Conservation (phyloP, 768 basidiomycete species). For the Lactarius deliciosus region DNA sequence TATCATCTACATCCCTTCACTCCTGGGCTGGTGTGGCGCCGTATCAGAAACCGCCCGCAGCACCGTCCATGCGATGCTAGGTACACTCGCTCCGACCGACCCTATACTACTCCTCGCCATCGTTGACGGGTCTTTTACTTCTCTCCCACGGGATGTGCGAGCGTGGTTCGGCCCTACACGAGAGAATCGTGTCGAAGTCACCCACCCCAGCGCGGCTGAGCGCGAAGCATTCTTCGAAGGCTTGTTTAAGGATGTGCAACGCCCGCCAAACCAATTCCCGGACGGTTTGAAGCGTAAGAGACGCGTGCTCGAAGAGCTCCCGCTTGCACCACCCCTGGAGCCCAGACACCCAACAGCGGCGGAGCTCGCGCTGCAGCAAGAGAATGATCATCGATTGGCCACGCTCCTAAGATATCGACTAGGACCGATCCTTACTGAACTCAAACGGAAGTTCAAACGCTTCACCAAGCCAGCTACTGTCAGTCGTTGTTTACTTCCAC, state of each 20-base stretch:
- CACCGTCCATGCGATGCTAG: constrained; percentile 88
- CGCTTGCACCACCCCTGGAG: constrained; percentile 86
- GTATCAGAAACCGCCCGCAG: constrained; percentile 81
- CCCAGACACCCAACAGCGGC: constrained; percentile 78
- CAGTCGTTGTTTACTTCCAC: constrained; percentile 34
- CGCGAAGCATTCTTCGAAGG: constrained; percentile 74
- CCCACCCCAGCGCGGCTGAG: constrained; percentile 51
- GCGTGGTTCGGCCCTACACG: constrained; percentile 85
- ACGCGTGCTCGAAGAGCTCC: constrained; percentile 81
- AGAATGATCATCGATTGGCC: constrained; percentile 74
- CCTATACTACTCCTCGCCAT: constrained; percentile 91
- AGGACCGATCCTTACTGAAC: constrained; percentile 82
- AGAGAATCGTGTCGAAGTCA: constrained; percentile 71
- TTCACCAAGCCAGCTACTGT: constrained; percentile 82
- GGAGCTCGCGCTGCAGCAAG: constrained; percentile 79
- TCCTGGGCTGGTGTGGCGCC: constrained; percentile 81
- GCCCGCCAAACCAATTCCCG: constrained; percentile 84
- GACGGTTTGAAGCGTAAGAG: constrained; percentile 84
- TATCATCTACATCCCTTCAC: constrained; percentile 90
- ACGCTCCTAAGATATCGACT: constrained; percentile 87
- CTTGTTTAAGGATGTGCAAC: constrained; percentile 63
- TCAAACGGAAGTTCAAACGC: constrained; percentile 90
- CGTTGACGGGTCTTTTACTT: constrained; percentile 70
- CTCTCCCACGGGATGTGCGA: constrained; percentile 78
- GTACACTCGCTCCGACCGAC: constrained; percentile 87